Evolutionary conservation across 2,329 filamentous ascomycete genomes (phyloP).

Genomic region (Stemphylium lycopersici): DNA sequence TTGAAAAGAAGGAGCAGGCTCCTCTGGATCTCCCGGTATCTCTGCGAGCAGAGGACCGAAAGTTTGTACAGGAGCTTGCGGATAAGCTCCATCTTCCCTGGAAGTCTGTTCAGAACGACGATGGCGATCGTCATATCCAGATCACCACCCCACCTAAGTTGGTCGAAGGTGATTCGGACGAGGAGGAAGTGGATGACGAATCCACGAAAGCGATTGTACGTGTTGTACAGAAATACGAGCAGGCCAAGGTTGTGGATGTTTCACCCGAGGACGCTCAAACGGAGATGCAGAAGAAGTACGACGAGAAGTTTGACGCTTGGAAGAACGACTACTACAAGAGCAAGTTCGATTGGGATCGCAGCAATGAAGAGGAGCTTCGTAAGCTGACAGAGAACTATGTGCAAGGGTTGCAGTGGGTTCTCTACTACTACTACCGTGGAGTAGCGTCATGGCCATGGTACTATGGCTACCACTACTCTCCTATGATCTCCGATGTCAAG

Average conservation of each 20-base stretch:
- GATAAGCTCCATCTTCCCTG: slow-evolving; percentile 69
- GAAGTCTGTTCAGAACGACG: slow-evolving; percentile 67
- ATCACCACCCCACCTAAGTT: slow-evolving; percentile 64
- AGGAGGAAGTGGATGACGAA: slow-evolving; percentile 78
- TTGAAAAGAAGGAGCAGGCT: slow-evolving; percentile 48
- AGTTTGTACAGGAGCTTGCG: slow-evolving; percentile 89
- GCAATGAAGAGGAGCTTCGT: slow-evolving; percentile 79
- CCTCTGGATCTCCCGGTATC: slow-evolving; percentile 75
- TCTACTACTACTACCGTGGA: slow-evolving; percentile 97
- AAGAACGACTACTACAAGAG: slow-evolving; percentile 91
- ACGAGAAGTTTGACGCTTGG: slow-evolving; percentile 89
- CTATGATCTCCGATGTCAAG: slow-evolving; percentile 94
- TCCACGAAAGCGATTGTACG: slow-evolving; percentile 81
- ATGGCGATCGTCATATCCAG: slow-evolving; percentile 70
- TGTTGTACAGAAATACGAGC: slow-evolving; percentile 89
- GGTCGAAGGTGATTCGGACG: slow-evolving; percentile 61
- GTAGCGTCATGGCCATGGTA: slow-evolving; percentile 99
- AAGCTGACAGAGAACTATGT: slow-evolving; percentile 95
- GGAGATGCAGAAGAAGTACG: slow-evolving; percentile 82
- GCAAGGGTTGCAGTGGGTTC: slow-evolving; percentile 95
- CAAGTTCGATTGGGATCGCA: slow-evolving; percentile 88
- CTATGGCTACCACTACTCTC: slow-evolving; percentile 95
- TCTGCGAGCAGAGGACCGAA: slow-evolving; percentile 83
- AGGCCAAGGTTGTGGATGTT: slow-evolving; percentile 81
- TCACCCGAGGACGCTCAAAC: slow-evolving; percentile 79